These are phyloP conservation scores for Camelina sativa DNA, from an alignment of 345 rosid genomes.

Conservation along the genomic window DNA sequence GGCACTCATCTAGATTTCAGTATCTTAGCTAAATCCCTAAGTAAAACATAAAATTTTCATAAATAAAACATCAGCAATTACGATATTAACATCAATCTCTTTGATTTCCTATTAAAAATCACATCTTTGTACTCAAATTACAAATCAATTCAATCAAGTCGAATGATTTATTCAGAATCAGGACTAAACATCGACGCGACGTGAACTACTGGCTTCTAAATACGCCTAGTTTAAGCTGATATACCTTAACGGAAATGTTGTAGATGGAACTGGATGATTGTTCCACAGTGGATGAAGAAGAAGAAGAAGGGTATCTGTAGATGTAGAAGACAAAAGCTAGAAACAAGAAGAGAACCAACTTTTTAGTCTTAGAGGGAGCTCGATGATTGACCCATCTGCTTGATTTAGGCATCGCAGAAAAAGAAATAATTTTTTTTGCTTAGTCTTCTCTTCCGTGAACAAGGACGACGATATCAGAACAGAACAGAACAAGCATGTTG, in stretches of 20 bases:
- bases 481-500: conserved; percentile 23
- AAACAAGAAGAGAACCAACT: conserved; percentile 26
- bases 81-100: conserved; percentile 4
- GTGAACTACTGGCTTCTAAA: background rate
- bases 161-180: background rate
- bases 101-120: conserved; percentile 8
- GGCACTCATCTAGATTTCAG: background rate
- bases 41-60: background rate
- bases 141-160: background rate
- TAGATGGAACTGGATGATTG: conserved; percentile 58
- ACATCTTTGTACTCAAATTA: conserved; percentile 4
- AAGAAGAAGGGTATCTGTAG: conserved; percentile 34
- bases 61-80: background rate
- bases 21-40: background rate
- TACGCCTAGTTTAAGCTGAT: background rate
- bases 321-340: conserved; percentile 30
- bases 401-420: conserved; percentile 40
- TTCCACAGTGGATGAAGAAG: conserved; percentile 50
- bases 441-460: conserved; percentile 2
- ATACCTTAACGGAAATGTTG: conserved; percentile 80
- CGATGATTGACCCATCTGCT: conserved; percentile 27
- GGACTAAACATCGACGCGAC: background rate
- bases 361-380: conserved; percentile 5
- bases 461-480: background rate
- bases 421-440: background rate